phyloP scores from a whole-genome alignment of 345 rosid species.

The Eucalyptus shirleyi region DNA sequence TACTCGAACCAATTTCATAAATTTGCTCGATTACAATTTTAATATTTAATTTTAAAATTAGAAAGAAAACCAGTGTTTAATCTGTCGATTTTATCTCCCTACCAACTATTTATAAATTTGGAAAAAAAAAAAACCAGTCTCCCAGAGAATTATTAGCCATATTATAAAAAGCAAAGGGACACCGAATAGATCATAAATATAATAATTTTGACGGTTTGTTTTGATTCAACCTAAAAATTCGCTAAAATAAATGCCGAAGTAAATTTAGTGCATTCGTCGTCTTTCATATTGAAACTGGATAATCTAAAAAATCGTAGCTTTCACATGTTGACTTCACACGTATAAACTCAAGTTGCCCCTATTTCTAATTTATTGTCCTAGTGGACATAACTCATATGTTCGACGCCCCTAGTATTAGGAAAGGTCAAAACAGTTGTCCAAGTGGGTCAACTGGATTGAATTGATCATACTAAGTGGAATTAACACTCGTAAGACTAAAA shows the following conservation, averaged over 20 bases:
- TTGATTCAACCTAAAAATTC: accelerated
- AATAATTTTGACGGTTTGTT: not conserved
- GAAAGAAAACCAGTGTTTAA: not conserved
- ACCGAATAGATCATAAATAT: not conserved
- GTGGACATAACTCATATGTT: not conserved
- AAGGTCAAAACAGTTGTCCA: not conserved
- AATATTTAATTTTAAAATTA: not conserved
- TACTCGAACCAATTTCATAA: not conserved
- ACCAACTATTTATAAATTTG: not conserved
- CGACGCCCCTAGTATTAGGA: not conserved
- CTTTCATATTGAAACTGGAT: not conserved
- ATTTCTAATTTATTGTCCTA: not conserved
- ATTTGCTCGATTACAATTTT: not conserved
- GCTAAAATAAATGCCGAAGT: not conserved
- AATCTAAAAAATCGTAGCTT: not conserved
- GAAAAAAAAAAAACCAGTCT: not conserved
- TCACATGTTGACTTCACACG: not conserved
- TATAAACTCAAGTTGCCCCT: not conserved
- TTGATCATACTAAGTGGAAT: not conserved
- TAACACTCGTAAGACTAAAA: not conserved
- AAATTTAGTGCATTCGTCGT: accelerated
- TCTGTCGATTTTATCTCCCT: not conserved
- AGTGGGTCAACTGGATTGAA: not conserved
- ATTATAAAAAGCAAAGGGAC: not conserved
- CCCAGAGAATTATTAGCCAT: not conserved